Evolutionary conservation across 495 filamentous ascomycete species (phyloP).

Genomic region (Xylaria nigripes): DNA sequence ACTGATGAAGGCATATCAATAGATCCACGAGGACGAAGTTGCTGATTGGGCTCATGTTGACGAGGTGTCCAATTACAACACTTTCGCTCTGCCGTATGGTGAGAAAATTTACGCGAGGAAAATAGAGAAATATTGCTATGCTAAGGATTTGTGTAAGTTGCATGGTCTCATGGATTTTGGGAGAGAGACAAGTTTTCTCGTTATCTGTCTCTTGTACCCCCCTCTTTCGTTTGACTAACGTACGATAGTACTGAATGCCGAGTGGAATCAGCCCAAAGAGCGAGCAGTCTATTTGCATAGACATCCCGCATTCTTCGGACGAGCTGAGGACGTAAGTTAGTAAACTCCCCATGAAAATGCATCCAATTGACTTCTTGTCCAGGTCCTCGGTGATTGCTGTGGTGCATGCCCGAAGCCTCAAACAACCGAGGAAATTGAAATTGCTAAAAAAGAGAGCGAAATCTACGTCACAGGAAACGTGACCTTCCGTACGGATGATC

Average conservation of each 20-base stretch:
- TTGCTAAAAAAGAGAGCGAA: conserved; percentile 61
- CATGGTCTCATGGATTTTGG: not conserved
- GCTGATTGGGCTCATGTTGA: conserved; percentile 71
- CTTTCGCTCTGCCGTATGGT: conserved; percentile 72
- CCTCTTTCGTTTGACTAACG: conserved; percentile 4
- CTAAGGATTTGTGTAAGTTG: conserved; percentile 53
- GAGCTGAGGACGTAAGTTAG: conserved; percentile 28
- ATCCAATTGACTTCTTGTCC: conserved; percentile 15
- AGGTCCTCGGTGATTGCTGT: conserved; percentile 73
- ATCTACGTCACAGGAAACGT: conserved; percentile 63
- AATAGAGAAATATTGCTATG: conserved; percentile 72
- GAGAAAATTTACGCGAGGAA: conserved; percentile 57
- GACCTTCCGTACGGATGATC: conserved; percentile 67
- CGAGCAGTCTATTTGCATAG: conserved; percentile 66
- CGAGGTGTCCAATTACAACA: conserved; percentile 68
- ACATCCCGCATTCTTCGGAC: conserved; percentile 56
- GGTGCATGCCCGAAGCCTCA: conserved; percentile 61
- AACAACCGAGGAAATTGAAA: conserved; percentile 59
- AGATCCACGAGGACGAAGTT: conserved; percentile 57
- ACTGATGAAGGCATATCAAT: not conserved
- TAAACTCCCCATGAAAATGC: not conserved
- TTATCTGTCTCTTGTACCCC: not conserved
- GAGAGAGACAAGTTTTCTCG: no score
- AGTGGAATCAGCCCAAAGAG: conserved; percentile 71
- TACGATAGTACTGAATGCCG: conserved; percentile 62